Evolutionary conservation across 106 monocot genomes (phyloP), one percentile per base, ranked within the genome.

Genomic region (Acanthochlamys bracteata): DNA sequence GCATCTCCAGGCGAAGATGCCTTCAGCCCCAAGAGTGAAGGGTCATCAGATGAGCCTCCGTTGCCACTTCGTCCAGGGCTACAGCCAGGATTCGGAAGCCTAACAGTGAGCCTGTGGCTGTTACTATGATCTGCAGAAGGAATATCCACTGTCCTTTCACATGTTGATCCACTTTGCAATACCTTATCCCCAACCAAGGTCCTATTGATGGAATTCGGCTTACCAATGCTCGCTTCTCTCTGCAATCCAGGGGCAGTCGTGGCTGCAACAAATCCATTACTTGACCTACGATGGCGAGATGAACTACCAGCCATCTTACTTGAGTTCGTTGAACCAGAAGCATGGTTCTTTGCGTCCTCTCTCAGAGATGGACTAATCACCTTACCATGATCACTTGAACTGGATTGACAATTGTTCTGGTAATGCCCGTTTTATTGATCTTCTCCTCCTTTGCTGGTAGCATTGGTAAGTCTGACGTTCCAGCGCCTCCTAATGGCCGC

Each of bases 371-470:
- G 65, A 55, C 80, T 61, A 17, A 63, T 42, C 24, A 59, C 41
- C 54, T 76, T 84, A 40, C 45, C 65, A 58, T 81, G 80, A 51
- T 86, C 86, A 65, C 78, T 74, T 16, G 82, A 86, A 63, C 75
- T 76, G 64, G 87, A 80, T 61, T 80, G 82, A 57, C 75, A 81
- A 61, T 79, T 84, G 66, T 80, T 79, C 66, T 70, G 84, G 10
- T 79, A 80, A 24, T 84, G 84, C 86, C 78, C 14, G 86, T 82
- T 59, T 74, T 74, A 57, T 74, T 77, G 66, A 80, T 88, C 55
- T 83, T 88, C 69, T 88, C 87, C 49, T 83, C 87, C 64, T 77
- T 83, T 8, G 62, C 68, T 45, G 69, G 23, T 1, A 54, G n/a
- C 17, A 53, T 66, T 13, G 63, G 71, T 17, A 70, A 49, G 11